Evolutionary conservation across 306 rosid genomes (phyloP), one percentile per base, ranked within the genome.

Genomic region (Quercus mongolica): DNA sequence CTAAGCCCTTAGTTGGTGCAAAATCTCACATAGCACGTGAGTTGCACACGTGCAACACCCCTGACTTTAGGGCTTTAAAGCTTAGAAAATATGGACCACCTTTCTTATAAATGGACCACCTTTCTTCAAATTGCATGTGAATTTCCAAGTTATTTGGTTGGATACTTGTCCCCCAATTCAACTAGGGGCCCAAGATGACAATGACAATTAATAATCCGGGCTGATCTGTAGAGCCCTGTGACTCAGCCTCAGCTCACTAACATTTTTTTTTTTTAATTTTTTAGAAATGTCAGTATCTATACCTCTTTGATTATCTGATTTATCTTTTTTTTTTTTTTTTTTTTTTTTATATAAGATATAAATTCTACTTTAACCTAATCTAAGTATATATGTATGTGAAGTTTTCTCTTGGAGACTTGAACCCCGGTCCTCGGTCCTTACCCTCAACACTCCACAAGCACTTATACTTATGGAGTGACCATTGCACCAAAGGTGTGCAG

Each of bases 31-130:
- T 82, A 38, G 67, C 75, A 65, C 46, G 86, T 76, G 82, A 62
- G 55, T 69, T 68, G 25, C 89, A 83, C 77, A 83, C 79, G 83
- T 83, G 85, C 81, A 77, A 73, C 54, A 26, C 68, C 74, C 26
- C 38, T 6, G 13, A 69, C 79, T 71, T 70, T 51, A 12, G 41
- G 49, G 51, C 31, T 77, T 49, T 68, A 18, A 57, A 57, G 46
- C 64, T 63, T 13, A 26, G 63, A 14, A 44, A 74, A 51, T 26
- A 69, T 71, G 77, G 73, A 71, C 52, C 62, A 51, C 56, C 55
- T 67, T 70, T 46, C 71, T 13, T 51, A 7, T 20, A 68, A 49
- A 59, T 23, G 54, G 54, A 49, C 54, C 54, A 38, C 46, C 46
- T 41, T 41, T 8, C 46, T 41, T 41, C 46, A 8, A 2, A 41